Evolutionary conservation across 257 asterid species (phyloP), one percentile per base, ranked within the genome.

Genomic region (Haberlea rhodopensis): DNA sequence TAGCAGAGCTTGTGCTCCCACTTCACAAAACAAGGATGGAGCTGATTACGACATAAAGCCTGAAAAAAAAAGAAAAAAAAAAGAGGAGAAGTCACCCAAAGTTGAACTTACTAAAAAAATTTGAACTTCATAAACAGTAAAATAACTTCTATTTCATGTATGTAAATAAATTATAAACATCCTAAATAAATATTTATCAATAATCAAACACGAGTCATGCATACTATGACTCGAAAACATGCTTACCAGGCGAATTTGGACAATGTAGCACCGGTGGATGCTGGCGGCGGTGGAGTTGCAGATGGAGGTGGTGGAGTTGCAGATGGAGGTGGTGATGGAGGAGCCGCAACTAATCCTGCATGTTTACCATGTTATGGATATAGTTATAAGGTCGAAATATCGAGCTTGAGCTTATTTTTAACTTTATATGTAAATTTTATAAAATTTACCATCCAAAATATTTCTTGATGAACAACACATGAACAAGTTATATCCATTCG

Each of bases 331-430:
- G 78, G 74, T 15, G 74, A 24, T 21, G 81, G 83, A 2, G 82
- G 79, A 2, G 76, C 51, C 6, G 73, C 76, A 5, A 84, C 60
- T 3, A 28, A 28, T 48, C 91, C 91, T 84, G 22, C 20, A 60
- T 51, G 34, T 37, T 37, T 37, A 37, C 46, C 46, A 25, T 28
- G 32, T 53, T n/a, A 29, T 8, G 37, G 10, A 5, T 8, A 52
- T 27, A n/a, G 28, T 55, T 20, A 46, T 4, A 29, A 31, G 0
- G 2, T 19, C 16, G 43, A 8, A 32, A 1, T 29, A 7, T 9
- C 1, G 21, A 26, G 25, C 10, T 8, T 11, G 28, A 29, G 16
- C 5, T 15, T 5, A 25, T 58, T 8, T 61, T 21, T 53, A 4
- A 22, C 3, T 21, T 60, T n/a, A 13, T 31, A 8, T 31, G 0